Evolutionary conservation across 228 moss, liverwort and hornwort genomes (phyloP), one percentile per base, ranked within the genome.

Genomic region (Sphagnum magellanicum): DNA sequence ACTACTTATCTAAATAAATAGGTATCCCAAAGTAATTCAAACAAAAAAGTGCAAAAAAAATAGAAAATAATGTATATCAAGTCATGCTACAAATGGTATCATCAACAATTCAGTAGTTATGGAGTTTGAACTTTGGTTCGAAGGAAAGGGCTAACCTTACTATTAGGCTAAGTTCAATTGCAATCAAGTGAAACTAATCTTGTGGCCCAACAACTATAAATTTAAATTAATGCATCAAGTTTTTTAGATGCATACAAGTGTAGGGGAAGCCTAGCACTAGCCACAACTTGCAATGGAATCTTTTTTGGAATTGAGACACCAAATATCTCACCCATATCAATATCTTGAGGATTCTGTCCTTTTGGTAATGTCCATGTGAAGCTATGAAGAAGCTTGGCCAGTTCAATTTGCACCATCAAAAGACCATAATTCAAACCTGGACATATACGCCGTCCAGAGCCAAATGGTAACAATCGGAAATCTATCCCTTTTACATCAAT

Each of bases 281-380:
- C 67, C 4, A 50, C 61, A 46, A 71, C 64, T 8, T 11, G 2
- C 5, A 70, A 63, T 1, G 74, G 70, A 46, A 10, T 10, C 13
- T 69, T 74, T 53, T 63, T 58, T 0, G 63, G 67, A 8, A 67
- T 8, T 2, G 62, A 77, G 4, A 81, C 10, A n/a, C 75, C 75
- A 49, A 60, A 68, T 1, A 12, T 50, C 5, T 75, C 73, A 0
- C 60, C 63, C 61, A 80, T 78, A 64, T 84, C 81, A 49, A 84
- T 5, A 0, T 81, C 78, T 52, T 78, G 70, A 8, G 72, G 74
- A 47, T 13, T 74, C 49, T 53, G 6, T 47, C 77, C 75, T 4
- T 72, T 63, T 5, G 77, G 80, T 13, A 78, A 67, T 10, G 77
- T 71, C 78, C 78, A 84, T 16, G 76, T 68, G 50, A 75, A 81